Evolutionary conservation across 345 rosid genomes (phyloP).

Genomic region (Populus simonii): DNA sequence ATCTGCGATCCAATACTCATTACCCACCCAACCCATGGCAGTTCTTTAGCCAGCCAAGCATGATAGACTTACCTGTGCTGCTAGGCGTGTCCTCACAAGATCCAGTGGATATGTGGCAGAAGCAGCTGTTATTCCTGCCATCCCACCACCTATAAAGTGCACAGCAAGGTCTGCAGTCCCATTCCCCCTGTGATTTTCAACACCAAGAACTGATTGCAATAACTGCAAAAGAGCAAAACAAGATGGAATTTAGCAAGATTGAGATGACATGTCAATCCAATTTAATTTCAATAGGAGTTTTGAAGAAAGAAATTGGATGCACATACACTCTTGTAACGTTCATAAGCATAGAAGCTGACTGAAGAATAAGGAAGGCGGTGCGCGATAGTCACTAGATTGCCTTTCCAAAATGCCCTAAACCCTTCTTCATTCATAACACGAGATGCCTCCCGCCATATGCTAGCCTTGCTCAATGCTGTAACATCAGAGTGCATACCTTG

Average conservation of each 20-base stretch:
- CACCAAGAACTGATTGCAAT: slow-evolving; percentile 50
- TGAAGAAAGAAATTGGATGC: not conserved
- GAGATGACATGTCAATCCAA: not conserved
- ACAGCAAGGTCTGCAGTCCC: slow-evolving; percentile 54
- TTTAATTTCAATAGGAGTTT: not conserved
- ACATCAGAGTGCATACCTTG: slow-evolving; percentile 96
- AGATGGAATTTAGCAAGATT: slow-evolving; percentile 3
- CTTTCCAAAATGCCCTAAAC: slow-evolving; percentile 93
- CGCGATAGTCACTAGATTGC: slow-evolving; percentile 81
- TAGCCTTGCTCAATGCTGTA: slow-evolving; percentile 50
- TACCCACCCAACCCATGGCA: not conserved
- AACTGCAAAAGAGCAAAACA: slow-evolving; percentile 40
- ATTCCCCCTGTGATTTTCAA: slow-evolving; percentile 46
- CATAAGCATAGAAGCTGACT: slow-evolving; percentile 78
- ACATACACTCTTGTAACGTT: slow-evolving; percentile 65
- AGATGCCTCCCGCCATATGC: slow-evolving; percentile 82
- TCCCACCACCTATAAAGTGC: slow-evolving; percentile 80
- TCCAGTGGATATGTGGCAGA: slow-evolving; percentile 92
- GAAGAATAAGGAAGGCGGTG: slow-evolving; percentile 93
- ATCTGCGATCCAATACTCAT: not conserved
- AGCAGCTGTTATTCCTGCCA: slow-evolving; percentile 97
- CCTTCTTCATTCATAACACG: slow-evolving; percentile 84
- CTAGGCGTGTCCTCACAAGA: slow-evolving; percentile 95
- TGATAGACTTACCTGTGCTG: slow-evolving; percentile 69
- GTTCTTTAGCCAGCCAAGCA: slow-evolving; percentile 17